Conservation (phyloP, 352 stramenopile species). For the Phytophthora pinifolia region DNA sequence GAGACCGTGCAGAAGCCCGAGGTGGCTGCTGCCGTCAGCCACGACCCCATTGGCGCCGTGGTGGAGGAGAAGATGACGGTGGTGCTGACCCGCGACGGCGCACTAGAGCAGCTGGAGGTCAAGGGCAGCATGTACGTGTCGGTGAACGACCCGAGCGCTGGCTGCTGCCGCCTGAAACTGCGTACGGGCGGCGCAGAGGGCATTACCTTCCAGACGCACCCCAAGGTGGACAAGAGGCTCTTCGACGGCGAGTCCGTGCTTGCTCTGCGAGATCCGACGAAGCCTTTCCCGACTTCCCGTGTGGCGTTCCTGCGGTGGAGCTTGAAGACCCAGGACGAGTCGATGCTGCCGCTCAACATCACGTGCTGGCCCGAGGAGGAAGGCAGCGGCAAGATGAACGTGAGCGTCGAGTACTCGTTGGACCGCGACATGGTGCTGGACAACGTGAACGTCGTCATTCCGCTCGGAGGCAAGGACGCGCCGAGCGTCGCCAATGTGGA, state of each 20-base stretch:
- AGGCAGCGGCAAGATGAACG: conserved; percentile 84
- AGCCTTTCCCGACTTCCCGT: conserved; percentile 80
- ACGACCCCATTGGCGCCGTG: conserved; percentile 79
- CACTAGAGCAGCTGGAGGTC: conserved; percentile 84
- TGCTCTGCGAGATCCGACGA: conserved; percentile 76
- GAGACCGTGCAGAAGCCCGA: conserved; percentile 61
- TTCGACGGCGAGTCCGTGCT: conserved; percentile 84
- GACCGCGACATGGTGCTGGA: conserved; percentile 87
- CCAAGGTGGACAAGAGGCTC: conserved; percentile 88
- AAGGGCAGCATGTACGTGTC: conserved; percentile 88
- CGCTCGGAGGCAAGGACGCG: conserved; percentile 67
- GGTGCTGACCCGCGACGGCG: conserved; percentile 75
- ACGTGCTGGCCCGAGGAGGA: conserved; percentile 89
- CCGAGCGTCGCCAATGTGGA: conserved; percentile 78
- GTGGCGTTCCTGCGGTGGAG: conserved; percentile 86
- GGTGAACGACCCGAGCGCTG: conserved; percentile 74
- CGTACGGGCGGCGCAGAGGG: conserved; percentile 64
- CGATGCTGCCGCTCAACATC: conserved; percentile 85
- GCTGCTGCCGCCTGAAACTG: conserved; percentile 74
- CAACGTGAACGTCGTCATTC: conserved; percentile 87
- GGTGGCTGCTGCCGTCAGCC: conserved; percentile 62
- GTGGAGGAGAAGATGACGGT: conserved; percentile 90
- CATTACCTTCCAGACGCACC: conserved; percentile 85
- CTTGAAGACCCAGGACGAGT: conserved; percentile 86
- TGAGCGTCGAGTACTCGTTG: conserved; percentile 89